Evolutionary conservation across 129 eudicot species (phyloP).

Genomic region (Helichrysum umbraculigerum): DNA sequence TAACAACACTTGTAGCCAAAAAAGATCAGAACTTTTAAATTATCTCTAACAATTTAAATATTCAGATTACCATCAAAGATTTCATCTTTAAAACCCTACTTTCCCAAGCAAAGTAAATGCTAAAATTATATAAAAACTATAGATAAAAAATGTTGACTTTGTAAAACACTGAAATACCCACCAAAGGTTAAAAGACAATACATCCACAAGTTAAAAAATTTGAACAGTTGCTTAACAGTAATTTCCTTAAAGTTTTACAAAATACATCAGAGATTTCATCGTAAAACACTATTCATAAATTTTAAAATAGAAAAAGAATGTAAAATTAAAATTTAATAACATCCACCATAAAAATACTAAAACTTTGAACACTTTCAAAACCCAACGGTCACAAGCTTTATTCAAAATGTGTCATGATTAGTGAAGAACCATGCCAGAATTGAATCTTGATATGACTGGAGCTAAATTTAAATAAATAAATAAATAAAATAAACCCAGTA

Average conservation of each 20-base stretch:
- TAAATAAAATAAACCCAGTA: neutral
- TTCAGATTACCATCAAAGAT: slow-evolving; percentile 13
- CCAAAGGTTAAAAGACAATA: neutral
- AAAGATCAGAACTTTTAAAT: neutral
- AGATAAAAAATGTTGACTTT: slow-evolving; percentile 13
- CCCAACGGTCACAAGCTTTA: neutral
- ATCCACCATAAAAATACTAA: neutral
- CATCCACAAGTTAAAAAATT: neutral
- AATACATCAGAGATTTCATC: neutral
- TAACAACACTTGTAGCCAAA: neutral
- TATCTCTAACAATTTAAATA: neutral
- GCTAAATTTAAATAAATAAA: neutral
- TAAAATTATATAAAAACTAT: too few relatives aligned
- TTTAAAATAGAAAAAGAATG: too few relatives aligned
- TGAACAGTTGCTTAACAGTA: too few relatives aligned
- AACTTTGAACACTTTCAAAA: neutral
- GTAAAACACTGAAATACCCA: slow-evolving; percentile 20
- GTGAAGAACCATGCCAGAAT: neutral
- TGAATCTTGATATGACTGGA: neutral
- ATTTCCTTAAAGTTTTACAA: neutral
- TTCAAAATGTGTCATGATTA: neutral
- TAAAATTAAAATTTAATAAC: neutral
- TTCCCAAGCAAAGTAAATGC: slow-evolving; percentile 1
- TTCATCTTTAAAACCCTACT: neutral
- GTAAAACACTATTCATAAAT: neutral